These are phyloP conservation scores for Arabidopsis suecica DNA, from an alignment of 345 rosid species.

Conservation along the genomic window DNA sequence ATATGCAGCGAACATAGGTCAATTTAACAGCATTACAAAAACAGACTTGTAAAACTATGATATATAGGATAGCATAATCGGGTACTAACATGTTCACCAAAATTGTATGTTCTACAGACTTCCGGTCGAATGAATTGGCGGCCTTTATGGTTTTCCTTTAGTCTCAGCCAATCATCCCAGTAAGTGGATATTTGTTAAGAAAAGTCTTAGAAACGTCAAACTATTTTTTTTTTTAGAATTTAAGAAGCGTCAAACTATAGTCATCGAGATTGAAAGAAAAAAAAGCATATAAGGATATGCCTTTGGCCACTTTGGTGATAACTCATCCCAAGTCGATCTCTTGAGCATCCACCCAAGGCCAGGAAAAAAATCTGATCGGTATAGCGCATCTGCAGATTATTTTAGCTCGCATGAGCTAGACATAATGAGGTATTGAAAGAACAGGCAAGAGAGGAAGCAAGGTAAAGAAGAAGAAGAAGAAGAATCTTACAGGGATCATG, in stretches of 20 bases:
- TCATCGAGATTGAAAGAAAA: constrained; percentile 19
- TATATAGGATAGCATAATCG: constrained; percentile 18
- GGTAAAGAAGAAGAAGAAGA: constrained; percentile 16
- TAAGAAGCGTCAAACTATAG: constrained; percentile 19
- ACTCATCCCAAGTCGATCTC: constrained; percentile 86
- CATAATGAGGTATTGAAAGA: constrained; percentile 30
- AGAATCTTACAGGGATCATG: constrained; percentile 83
- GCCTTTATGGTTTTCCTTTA: constrained; percentile 89
- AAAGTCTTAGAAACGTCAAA: constrained; percentile 44
- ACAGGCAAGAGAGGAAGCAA: constrained; percentile 33
- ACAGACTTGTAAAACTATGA: constrained; percentile 23
- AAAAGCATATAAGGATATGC: constrained; percentile 75
- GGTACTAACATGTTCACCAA: constrained; percentile 91
- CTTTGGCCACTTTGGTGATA: constrained; percentile 99
- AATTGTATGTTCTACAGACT: constrained; percentile 97
- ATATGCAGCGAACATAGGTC: constrained; percentile 8
- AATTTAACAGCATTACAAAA: constrained; percentile 2
- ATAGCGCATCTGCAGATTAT: constrained; percentile 72
- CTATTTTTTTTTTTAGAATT: not conserved
- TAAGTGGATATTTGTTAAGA: constrained; percentile 81
- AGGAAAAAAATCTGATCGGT: constrained; percentile 98
- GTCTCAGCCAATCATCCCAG: constrained; percentile 99
- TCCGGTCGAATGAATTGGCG: constrained; percentile 94
- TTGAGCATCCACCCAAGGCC: constrained; percentile 99
- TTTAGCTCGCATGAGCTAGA: constrained; percentile 38